These are phyloP conservation scores for Cairneyella variabilis DNA, from an alignment of 495 filamentous ascomycete species.

Conservation along the genomic window DNA sequence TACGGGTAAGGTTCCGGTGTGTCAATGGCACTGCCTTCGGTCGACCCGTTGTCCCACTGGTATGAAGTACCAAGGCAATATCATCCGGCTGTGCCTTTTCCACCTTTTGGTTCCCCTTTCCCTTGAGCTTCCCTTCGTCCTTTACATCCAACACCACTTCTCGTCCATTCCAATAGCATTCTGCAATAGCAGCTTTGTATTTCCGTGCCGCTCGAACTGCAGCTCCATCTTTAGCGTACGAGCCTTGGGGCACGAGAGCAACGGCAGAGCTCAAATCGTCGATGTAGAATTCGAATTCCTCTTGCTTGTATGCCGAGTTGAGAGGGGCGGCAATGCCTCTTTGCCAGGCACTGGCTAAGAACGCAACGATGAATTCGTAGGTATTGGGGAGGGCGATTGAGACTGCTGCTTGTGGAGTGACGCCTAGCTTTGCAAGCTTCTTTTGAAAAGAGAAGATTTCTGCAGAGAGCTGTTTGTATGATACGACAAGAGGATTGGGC, in stretches of 20 bases:
- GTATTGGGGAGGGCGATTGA: conserved; percentile 76
- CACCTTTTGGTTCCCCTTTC: conserved; percentile 42
- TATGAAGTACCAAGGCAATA: conserved; percentile 57
- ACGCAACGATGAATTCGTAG: conserved; percentile 78
- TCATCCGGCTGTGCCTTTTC: conserved; percentile 58
- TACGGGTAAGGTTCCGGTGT: conserved; percentile 71
- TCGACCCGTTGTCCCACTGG: conserved; percentile 74
- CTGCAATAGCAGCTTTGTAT: conserved; percentile 74
- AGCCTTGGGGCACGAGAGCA: conserved; percentile 66
- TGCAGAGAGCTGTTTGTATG: conserved; percentile 56
- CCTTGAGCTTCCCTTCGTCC: conserved; percentile 61
- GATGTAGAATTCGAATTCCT: conserved; percentile 88
- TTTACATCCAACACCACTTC: conserved; percentile 74
- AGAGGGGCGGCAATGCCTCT: conserved; percentile 75
- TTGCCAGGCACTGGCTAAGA: conserved; percentile 74
- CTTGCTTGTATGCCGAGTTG: conserved; percentile 80
- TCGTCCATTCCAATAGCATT: conserved; percentile 67
- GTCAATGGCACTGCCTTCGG: conserved; percentile 82
- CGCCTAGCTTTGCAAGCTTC: conserved; percentile 67
- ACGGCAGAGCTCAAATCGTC: conserved; percentile 74
- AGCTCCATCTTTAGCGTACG: conserved; percentile 55
- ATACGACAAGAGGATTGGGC: conserved; percentile 52
- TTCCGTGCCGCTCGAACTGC: conserved; percentile 70
- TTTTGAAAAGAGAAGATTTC: conserved; percentile 64
- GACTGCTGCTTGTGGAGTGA: conserved; percentile 59